Evolutionary conservation across 164 flowering plant genomes (phyloP), one percentile per base, ranked within the genome.

Genomic region (Piper betle): DNA sequence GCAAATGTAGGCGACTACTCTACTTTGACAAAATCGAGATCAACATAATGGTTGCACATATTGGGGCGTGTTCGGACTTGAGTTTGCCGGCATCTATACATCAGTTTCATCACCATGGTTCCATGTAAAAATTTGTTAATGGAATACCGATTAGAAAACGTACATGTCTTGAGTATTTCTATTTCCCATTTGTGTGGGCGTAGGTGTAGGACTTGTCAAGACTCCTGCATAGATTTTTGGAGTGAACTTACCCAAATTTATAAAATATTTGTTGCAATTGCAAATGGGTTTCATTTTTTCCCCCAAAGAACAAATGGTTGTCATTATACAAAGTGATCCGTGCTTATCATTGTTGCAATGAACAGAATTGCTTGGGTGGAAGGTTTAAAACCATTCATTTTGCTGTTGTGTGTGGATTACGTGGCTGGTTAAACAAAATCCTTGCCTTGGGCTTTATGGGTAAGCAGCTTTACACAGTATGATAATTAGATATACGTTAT

Each of bases 1-100:
- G 97, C 99, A 39, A 90, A 90, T 73, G 85, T 93, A 20, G 94
- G 92, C 58, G 89, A 84, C 71, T 81, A 79, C 68, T 72, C 87
- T 3, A 73, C 81, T 17, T 52, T 78, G 64, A 62, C 80, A n/a
- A 82, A 74, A 72, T 68, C 79, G 1, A 76, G 83, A 60, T 73
- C 92, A 25, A 54, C 79, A 42, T 74, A 82, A 61, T 11, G 19
- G 55, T 39, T 58, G 41, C 18, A 55, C 25, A 13, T 20, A 2
- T 37, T 42, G 46, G 46, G 7, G 11, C 7, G 6, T 10, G 50
- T 46, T 46, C 6, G 3, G 50, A 8, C 15, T 46, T 10, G 50
- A 46, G 12, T 46, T 6, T 10, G 15, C 15, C 50, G 15, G 15
- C 15, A 46, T 46, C 50, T 46, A 10, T 10, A 15, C 50, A 46